These are phyloP conservation scores for Nothophytophthora sp. DNA, from an alignment of 352 stramenopile species.

Conservation along the genomic window DNA sequence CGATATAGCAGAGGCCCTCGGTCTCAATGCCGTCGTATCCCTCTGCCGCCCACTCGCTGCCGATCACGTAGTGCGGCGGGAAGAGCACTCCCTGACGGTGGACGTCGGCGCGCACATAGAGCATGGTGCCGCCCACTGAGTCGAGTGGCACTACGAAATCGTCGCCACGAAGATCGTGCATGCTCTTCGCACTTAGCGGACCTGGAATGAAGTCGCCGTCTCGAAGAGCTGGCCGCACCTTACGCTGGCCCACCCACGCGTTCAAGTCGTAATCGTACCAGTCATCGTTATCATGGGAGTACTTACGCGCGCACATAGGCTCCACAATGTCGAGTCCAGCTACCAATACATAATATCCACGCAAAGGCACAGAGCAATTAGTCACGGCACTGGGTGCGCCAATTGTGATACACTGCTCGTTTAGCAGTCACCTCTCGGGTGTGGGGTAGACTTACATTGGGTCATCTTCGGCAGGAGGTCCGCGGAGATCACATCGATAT, in stretches of 20 bases:
- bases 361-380: too few species aligned
- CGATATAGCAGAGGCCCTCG: slow-evolving; percentile 45
- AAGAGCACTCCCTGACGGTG: slow-evolving; percentile 48
- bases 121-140: slow-evolving; percentile 49
- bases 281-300: neutral
- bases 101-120: slow-evolving; percentile 50
- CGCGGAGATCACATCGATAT: slow-evolving; percentile 28
- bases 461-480: slow-evolving; percentile 36
- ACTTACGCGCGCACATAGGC: slow-evolving; percentile 10
- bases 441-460: too few species aligned
- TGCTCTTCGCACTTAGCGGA: slow-evolving; percentile 6
- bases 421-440: too few species aligned
- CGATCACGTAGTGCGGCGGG: slow-evolving; percentile 38
- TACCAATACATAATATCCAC: too few species aligned
- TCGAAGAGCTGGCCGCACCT: slow-evolving; percentile 4
- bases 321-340: slow-evolving; percentile 13
- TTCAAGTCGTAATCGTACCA: slow-evolving; percentile 19
- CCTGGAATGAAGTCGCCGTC: slow-evolving; percentile 11
- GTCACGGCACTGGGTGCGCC: too few species aligned
- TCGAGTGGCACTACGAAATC: slow-evolving; percentile 29
- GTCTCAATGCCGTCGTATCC: slow-evolving; percentile 57
- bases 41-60: slow-evolving; percentile 37
- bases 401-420: too few species aligned
- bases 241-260: slow-evolving; percentile 17
- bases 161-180: slow-evolving; percentile 3